Percentiles rank a stretch among this genome's conserved stretches.
phyloP scores from a whole-genome alignment of 345 rosid species.

The Hevea brasiliensis region DNA sequence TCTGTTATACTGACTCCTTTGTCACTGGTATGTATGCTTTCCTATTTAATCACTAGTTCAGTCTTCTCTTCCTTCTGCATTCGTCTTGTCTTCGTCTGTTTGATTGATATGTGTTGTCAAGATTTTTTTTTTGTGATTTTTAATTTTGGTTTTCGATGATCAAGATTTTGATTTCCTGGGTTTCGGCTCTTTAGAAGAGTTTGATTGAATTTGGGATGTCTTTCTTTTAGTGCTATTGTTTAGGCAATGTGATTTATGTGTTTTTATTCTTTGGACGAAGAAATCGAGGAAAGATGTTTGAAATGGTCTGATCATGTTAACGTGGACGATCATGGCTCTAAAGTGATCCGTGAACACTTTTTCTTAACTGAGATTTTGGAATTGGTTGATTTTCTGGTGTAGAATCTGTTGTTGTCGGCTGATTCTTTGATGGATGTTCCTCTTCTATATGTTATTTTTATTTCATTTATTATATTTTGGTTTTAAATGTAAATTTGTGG shows the following conservation, averaged over 20 bases:
- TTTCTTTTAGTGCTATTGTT: conserved; percentile 13
- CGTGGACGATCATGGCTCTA: conserved; percentile 11
- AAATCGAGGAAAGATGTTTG: conserved; percentile 23
- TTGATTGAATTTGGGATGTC: conserved; percentile 15
- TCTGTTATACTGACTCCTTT: conserved; percentile 32
- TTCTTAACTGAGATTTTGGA: conserved; percentile 16
- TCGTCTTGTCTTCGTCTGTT: conserved; percentile 14
- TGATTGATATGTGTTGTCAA: conserved; percentile 23
- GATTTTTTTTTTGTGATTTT: conserved; percentile 18
- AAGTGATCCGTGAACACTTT: conserved; percentile 8
- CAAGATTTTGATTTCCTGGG: conserved; percentile 20
- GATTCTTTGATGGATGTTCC: conserved; percentile 2
- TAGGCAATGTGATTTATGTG: conserved; percentile 8
- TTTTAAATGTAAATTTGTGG: neutral
- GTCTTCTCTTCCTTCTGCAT: conserved; percentile 9
- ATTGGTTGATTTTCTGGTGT: conserved; percentile 4
- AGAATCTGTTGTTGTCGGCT: conserved; percentile 6
- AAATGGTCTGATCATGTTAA: conserved; percentile 19
- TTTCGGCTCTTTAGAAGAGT: conserved; percentile 10
- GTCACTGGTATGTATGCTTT: conserved; percentile 22
- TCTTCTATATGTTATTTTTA: neutral
- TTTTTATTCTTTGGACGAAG: conserved; percentile 11
- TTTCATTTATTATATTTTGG: neutral
- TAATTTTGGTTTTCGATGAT: conserved; percentile 19
- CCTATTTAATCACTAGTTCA: conserved; percentile 15